A percentile compares a stretch with the other conserved stretches of the same genome.
Conservation (phyloP, 768 basidiomycete genomes). For the Pulveroboletus sp. region DNA sequence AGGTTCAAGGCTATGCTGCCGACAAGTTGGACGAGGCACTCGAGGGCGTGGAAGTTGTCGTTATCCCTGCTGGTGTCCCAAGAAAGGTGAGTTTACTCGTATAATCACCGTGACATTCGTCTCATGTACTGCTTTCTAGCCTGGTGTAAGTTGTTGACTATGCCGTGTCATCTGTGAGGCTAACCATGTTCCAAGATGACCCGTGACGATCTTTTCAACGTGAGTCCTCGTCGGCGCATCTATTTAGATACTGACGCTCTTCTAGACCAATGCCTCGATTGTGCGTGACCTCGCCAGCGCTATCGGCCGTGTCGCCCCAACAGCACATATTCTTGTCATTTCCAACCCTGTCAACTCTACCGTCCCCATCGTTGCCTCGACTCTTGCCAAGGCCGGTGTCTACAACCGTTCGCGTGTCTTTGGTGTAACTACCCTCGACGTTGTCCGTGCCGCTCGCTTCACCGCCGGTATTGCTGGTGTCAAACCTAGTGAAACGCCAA, state of each 20-base stretch:
- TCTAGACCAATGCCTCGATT: constrained; percentile 93
- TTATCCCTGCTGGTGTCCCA: constrained; percentile 99
- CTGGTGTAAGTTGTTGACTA: constrained; percentile 62
- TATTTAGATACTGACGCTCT: neutral
- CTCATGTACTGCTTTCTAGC: constrained; percentile 46
- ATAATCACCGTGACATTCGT: constrained; percentile 1
- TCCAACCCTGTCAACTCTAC: constrained; percentile 99
- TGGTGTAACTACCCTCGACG: constrained; percentile 97
- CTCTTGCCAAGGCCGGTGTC: constrained; percentile 87
- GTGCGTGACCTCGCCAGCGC: constrained; percentile 93
- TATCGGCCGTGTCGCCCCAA: constrained; percentile 80
- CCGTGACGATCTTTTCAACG: constrained; percentile 95
- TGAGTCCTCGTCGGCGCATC: constrained; percentile 37
- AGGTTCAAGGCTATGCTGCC: constrained; percentile 80
- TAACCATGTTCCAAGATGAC: constrained; percentile 69
- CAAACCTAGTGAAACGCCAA: constrained; percentile 60
- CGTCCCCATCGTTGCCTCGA: constrained; percentile 93
- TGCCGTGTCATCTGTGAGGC: constrained; percentile 8
- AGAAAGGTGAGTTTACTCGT: constrained; percentile 67
- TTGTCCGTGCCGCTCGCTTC: constrained; percentile 95
- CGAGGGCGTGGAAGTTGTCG: constrained; percentile 86
- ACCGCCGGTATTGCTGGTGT: constrained; percentile 65
- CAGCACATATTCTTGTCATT: constrained; percentile 94
- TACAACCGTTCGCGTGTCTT: constrained; percentile 89
- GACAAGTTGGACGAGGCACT: constrained; percentile 90